A percentile compares a stretch with the other conserved stretches of the same genome.
These are phyloP conservation scores for Conringia planisiliqua DNA, from an alignment of 345 rosid species.

Conservation along the genomic window DNA sequence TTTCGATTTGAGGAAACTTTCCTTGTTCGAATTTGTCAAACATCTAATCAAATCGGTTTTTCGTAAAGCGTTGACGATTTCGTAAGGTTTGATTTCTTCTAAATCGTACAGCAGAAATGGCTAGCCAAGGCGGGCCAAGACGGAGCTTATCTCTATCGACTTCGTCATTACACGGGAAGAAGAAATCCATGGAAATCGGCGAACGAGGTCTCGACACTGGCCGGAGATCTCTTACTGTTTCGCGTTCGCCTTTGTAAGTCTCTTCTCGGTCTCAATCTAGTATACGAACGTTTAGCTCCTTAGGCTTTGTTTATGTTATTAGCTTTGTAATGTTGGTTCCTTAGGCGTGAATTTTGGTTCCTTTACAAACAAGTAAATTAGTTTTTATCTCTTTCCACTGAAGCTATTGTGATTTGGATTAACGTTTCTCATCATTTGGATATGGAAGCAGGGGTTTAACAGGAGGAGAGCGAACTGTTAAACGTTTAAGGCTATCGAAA, in stretches of 20 bases:
- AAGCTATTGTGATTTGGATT: neutral
- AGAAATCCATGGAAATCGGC: constrained; percentile 49
- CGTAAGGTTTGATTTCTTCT: neutral
- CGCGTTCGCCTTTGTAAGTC: constrained; percentile 65
- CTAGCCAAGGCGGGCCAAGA: constrained; percentile 72
- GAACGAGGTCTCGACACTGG: constrained; percentile 44
- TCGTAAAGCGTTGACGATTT: constrained; percentile 15
- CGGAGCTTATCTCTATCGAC: constrained; percentile 50
- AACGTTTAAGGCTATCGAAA: constrained; percentile 78
- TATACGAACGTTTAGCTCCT: neutral
- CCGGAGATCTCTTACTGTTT: constrained; percentile 57
- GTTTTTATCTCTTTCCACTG: neutral
- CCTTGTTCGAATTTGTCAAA: neutral
- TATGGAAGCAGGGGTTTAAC: constrained; percentile 59
- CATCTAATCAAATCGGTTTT: neutral
- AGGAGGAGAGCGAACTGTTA: constrained; percentile 85
- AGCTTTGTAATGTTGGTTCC: neutral
- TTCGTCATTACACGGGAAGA: constrained; percentile 48
- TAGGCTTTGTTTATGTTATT: neutral
- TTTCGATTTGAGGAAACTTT: neutral
- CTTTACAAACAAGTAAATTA: neutral
- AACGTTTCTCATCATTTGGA: neutral
- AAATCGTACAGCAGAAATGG: constrained; percentile 42
- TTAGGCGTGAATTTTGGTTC: neutral
- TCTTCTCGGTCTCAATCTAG: neutral